Evolutionary conservation across 2,329 filamentous ascomycete genomes (phyloP), one percentile per base, ranked within the genome.

Genomic region (Alternaria alternata): DNA sequence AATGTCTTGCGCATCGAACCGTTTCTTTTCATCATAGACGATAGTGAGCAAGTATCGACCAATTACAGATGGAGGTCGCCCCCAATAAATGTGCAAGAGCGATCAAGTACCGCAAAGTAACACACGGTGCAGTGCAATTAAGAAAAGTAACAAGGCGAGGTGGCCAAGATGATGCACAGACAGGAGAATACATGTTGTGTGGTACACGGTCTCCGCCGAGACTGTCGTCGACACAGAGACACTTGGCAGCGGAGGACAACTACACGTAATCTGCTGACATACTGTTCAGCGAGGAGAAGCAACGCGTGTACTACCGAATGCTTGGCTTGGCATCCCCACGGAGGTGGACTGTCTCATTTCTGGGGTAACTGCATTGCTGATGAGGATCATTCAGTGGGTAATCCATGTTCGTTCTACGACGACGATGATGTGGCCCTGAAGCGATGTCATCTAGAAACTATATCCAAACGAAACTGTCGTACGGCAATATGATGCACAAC

Each of bases 141-240:
- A 44, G 39, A 43, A 54, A 54, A 54, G 38, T 12, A 54, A 44
- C 12, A 54, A 56, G n/a, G 30, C 38, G 16, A 20, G 46, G 20
- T 41, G 34, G 49, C 49, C 55, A 58, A 58, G 55, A 46, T 3
- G n/a, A 43, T 52, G 47, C 49, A 42, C 56, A 54, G 41, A 53
- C 49, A 32, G 28, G 30, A 43, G 38, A 38, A 44, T 26, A 18
- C 5, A 22, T 44, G 55, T 18, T 11, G 18, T 39, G 51, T 58
- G 22, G 48, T 44, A 58, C 56, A 58, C 36, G 49, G 56, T 39
- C 49, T 58, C 55, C 55, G 49, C 55, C 55, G 32, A 58, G 49
- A 26, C 42, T 43, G 26, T 42, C 47, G 34, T 54, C 43, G 34
- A 48, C 56, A 54, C 56, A 54, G 49, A 58, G 49, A 9, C 28